Conservation (phyloP, 441 rosid species). For the Eruca vesicaria region DNA sequence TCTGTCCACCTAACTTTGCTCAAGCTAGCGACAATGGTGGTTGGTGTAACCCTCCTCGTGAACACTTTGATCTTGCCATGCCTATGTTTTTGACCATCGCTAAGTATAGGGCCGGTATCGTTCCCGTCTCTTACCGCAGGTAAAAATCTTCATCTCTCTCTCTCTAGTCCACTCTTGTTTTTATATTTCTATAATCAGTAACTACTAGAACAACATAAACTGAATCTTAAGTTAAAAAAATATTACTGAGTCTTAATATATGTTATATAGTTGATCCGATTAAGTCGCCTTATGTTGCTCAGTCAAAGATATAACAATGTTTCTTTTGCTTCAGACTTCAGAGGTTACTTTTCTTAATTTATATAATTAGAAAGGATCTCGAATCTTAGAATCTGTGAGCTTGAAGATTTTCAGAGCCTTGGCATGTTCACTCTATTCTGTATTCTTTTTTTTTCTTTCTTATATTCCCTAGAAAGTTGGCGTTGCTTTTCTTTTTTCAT, state of each 20-base stretch:
- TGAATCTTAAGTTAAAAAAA: no score
- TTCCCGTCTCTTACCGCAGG: constrained; percentile 70
- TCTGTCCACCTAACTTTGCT: constrained; percentile 67
- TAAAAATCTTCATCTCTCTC: constrained; percentile 3
- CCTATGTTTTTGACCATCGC: constrained; percentile 69
- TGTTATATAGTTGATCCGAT: neutral
- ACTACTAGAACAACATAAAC: no score
- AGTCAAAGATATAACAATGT: constrained; percentile 5
- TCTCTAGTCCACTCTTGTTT: neutral
- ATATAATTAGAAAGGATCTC: neutral
- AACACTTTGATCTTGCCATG: constrained; percentile 78
- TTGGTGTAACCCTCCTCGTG: constrained; percentile 81
- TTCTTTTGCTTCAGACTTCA: neutral
- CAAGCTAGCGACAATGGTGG: constrained; percentile 67
- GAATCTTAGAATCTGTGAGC: constrained; percentile 22
- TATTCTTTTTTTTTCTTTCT: constrained; percentile 16
- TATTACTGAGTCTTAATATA: neutral
- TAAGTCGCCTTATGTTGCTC: neutral
- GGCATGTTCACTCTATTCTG: constrained; percentile 28
- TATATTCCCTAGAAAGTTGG: constrained; percentile 29
- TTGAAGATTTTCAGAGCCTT: constrained; percentile 34
- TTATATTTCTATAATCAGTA: no score
- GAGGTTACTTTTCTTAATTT: neutral
- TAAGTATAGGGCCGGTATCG: constrained; percentile 65
- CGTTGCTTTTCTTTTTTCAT: neutral